Evolutionary conservation across 2,329 filamentous ascomycete species (phyloP), one percentile per base, ranked within the genome.

Genomic region (Corynespora cassiicola): DNA sequence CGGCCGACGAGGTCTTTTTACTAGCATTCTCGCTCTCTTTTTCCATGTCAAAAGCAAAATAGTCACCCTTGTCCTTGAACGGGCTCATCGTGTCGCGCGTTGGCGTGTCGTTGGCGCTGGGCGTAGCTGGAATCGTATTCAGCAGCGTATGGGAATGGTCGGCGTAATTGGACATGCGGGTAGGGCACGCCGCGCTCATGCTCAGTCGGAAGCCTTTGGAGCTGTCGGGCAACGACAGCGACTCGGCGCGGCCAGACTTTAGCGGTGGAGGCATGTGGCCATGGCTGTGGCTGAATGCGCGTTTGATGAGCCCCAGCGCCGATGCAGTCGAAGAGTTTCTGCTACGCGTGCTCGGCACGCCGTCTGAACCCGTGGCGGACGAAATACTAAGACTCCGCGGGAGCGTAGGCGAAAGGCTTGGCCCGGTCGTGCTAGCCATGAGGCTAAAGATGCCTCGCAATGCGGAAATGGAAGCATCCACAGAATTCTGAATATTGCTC

Each of bases 371-470:
- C n/a, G 36, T 31, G 12, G 31, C 38, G 7, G 59, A 62, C 1
- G 61, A 51, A 54, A 70, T 37, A 56, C 68, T 45, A 47, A 55
- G 42, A 14, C 50, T 54, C 22, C 28, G 36, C 11, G 38, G 42
- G n/a, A 18, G 32, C 9, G 34, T 33, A 45, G 37, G 37, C 5
- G 40, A 31, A 38, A 10, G 52, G 33, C 35, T 23, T n/a, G n/a
- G n/a, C n/a, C n/a, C n/a, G 2, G 42, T 31, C n/a, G 32, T 27
- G 3, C 41, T 39, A 19, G 55, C 67, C 66, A 75, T 73, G 39
- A 75, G 68, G 42, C 64, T 72, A 58, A 74, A 75, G 39, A 75
- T 68, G 9, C 72, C 71, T 26, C 70, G 70, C 2, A 75, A 53
- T 8, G 70, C 71, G 5, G 69, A 66, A 21, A 72, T 65, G 21